Percentiles rank a stretch among this genome's conserved stretches.
phyloP scores from a whole-genome alignment of 1,284 basidiomycete genomes.

The Trichosporon sp. region DNA sequence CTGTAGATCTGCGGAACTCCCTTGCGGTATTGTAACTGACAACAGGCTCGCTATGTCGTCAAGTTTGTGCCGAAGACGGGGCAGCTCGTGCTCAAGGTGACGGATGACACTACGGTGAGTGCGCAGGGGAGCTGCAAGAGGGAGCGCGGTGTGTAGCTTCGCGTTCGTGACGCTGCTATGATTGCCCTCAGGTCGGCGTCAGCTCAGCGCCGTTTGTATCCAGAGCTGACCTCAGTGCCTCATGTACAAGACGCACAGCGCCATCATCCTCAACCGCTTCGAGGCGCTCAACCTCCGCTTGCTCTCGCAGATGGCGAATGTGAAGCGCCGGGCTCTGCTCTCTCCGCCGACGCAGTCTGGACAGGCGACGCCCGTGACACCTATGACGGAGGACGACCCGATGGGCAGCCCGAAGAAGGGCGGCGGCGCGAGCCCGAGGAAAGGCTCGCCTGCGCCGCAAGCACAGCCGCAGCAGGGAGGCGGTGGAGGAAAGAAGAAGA shows the following conservation, averaged over 20 bases:
- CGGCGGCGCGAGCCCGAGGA: background rate
- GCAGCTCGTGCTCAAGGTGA: constrained; percentile 82
- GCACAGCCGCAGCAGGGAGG: constrained; percentile 7
- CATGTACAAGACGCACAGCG: constrained; percentile 89
- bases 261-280: constrained; percentile 89
- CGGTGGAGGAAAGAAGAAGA: constrained; percentile 25
- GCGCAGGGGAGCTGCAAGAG: background rate
- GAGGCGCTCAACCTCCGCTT: constrained; percentile 71
- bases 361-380: constrained; percentile 3
- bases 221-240: constrained; percentile 59
- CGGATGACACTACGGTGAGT: constrained; percentile 76
- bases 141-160: too few species aligned
- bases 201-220: background rate
- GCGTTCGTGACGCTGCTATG: too few species aligned
- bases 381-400: constrained; percentile 16
- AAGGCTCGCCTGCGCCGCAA: constrained; percentile 2
- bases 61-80: constrained; percentile 79
- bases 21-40: constrained; percentile 1
- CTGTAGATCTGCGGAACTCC: too few species aligned
- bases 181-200: too few species aligned
- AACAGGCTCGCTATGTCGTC: constrained; percentile 74
- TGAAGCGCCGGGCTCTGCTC: constrained; percentile 17
- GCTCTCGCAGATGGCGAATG: constrained; percentile 39
- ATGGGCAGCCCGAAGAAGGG: constrained; percentile 14
- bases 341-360: background rate